Conservation (phyloP, 805 yeast genomes). For the Vanderwaltozyma tropicalis region DNA sequence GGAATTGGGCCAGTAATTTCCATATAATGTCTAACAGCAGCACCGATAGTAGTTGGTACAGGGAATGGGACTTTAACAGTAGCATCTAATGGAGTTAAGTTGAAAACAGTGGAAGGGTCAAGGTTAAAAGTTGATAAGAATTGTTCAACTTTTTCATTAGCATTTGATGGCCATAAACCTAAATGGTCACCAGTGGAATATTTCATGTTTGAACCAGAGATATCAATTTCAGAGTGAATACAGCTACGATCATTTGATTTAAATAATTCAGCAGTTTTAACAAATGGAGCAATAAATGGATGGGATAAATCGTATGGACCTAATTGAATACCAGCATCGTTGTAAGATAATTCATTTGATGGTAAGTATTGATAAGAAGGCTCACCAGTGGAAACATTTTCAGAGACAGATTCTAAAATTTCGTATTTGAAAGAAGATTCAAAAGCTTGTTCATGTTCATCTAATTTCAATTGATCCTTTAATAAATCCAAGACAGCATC, state of each 20-base stretch:
- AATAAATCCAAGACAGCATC: conserved; percentile 60
- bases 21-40: conserved; percentile 74
- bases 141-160: conserved; percentile 59
- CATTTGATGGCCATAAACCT: conserved; percentile 89
- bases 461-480: conserved; percentile 51
- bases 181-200: conserved; percentile 94
- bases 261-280: conserved; percentile 59
- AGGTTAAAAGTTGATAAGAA: conserved; percentile 59
- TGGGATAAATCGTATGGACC: conserved; percentile 77
- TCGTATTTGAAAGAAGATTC: conserved; percentile 53
- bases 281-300: conserved; percentile 71
- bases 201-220: conserved; percentile 60
- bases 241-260: conserved; percentile 57
- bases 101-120: conserved; percentile 39
- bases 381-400: conserved; percentile 67
- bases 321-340: conserved; percentile 31
- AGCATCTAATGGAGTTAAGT: conserved; percentile 59
- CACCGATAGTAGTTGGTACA: conserved; percentile 78
- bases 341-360: conserved; percentile 25
- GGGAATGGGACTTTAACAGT: conserved; percentile 58
- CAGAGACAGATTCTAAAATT: conserved; percentile 30
- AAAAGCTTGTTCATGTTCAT: conserved; percentile 64
- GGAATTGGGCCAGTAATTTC: conserved; percentile 92
- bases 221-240: conserved; percentile 82
- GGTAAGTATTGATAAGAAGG: conserved; percentile 52